phyloP scores from a whole-genome alignment of 2,329 filamentous ascomycete genomes.

The Stagonosporopsis rhizophila region DNA sequence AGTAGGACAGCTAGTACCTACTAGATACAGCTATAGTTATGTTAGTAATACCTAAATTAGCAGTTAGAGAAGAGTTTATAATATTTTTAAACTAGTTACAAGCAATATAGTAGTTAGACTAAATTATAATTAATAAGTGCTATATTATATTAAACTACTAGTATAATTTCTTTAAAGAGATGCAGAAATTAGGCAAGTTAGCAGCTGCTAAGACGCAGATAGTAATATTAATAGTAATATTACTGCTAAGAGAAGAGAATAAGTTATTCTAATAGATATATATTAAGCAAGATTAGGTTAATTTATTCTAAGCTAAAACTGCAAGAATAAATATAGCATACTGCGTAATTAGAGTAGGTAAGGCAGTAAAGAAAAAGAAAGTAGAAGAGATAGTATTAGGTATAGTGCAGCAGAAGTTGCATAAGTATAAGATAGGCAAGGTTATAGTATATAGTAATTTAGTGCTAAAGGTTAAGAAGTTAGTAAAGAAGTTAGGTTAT shows the following conservation, averaged over 20 bases:
- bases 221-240: conserved; percentile 30
- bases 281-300: neutral
- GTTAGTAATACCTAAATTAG: conserved; percentile 34
- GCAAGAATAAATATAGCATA: conserved; percentile 18
- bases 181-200: conserved; percentile 26
- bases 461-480: conserved; percentile 12
- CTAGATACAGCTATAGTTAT: conserved; percentile 26
- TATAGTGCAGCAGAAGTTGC: conserved; percentile 6
- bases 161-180: conserved; percentile 19
- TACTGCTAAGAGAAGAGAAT: conserved; percentile 26
- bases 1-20: conserved; percentile 26
- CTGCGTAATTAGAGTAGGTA: neutral
- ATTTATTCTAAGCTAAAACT: conserved; percentile 14
- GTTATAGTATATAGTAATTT: conserved; percentile 15
- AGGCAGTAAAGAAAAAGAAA: conserved; percentile 6
- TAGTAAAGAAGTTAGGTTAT: conserved; percentile 16
- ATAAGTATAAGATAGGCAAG: conserved; percentile 9
- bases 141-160: conserved; percentile 29
- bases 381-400: conserved; percentile 6
- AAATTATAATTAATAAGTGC: conserved; percentile 29
- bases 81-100: conserved; percentile 28
- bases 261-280: conserved; percentile 21
- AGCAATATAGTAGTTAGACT: conserved; percentile 24
- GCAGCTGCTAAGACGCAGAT: conserved; percentile 26
- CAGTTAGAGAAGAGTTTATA: conserved; percentile 27